Conservation (phyloP, 371 early-diverging fungal genomes). For the Nosema muscidifuracis region DNA sequence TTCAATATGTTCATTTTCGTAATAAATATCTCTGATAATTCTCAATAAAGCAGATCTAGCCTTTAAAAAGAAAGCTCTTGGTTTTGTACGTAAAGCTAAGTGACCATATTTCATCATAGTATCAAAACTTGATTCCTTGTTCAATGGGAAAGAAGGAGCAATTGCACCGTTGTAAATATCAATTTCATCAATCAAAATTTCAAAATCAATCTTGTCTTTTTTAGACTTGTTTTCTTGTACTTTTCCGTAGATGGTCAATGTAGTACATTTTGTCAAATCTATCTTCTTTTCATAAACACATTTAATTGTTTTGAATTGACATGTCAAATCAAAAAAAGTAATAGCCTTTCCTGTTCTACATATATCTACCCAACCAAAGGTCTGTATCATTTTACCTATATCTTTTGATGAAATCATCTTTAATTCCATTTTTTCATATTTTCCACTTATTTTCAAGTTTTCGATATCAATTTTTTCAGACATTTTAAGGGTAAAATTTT, state of each 20-base stretch:
- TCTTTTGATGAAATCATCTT: conserved; percentile 20
- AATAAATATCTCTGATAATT: conserved; percentile 86
- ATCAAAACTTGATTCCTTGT: conserved; percentile 73
- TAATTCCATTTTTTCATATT: conserved; percentile 33
- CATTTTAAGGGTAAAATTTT: neutral
- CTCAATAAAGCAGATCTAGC: conserved; percentile 77
- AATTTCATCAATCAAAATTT: conserved; percentile 51
- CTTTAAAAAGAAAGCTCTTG: conserved; percentile 75
- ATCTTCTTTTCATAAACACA: conserved; percentile 43
- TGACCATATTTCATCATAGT: conserved; percentile 85
- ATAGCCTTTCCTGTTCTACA: conserved; percentile 35
- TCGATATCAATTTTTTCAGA: neutral
- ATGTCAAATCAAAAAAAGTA: conserved; percentile 56
- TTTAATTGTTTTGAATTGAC: conserved; percentile 54
- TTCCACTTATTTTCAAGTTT: conserved; percentile 3
- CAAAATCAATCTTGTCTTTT: conserved; percentile 56
- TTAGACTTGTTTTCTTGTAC: conserved; percentile 48
- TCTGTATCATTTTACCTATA: conserved; percentile 48
- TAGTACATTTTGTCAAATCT: conserved; percentile 58
- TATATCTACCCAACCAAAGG: conserved; percentile 60
- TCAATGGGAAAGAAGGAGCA: conserved; percentile 57
- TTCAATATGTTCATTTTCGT: conserved; percentile 73
- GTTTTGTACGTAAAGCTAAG: conserved; percentile 85
- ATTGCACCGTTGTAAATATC: conserved; percentile 43
- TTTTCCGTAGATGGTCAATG: conserved; percentile 51